Evolutionary conservation across 2,329 filamentous ascomycete genomes (phyloP).

Genomic region (Pleomassaria siparia): DNA sequence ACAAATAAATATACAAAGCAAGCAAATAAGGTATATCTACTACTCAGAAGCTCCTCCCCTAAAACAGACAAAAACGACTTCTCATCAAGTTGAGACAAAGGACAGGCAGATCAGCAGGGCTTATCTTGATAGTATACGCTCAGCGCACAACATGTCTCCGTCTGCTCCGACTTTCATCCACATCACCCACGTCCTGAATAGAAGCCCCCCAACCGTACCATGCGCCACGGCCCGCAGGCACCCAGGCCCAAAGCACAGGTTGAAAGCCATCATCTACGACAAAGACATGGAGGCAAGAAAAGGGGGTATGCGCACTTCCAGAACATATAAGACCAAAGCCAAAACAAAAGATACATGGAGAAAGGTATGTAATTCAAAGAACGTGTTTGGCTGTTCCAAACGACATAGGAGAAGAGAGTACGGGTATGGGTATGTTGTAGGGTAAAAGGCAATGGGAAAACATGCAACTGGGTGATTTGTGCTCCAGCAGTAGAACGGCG

Average conservation of each 20-base stretch:
- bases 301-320: conserved; percentile 20
- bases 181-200: conserved; percentile 1
- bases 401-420: conserved; percentile 17
- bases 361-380: conserved; percentile 1
- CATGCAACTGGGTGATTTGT: conserved; percentile 5
- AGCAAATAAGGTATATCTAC: conserved; percentile 2
- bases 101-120: background rate
- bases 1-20: background rate
- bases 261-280: conserved; percentile 3
- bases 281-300: conserved; percentile 5
- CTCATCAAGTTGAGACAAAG: background rate
- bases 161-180: background rate
- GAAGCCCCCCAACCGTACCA: background rate
- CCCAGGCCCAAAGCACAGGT: background rate
- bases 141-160: conserved; percentile 3
- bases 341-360: conserved; percentile 3
- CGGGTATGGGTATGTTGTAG: background rate
- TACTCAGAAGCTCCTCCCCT: background rate
- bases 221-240: background rate
- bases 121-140: background rate
- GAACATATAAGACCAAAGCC: conserved; percentile 1
- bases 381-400: background rate
- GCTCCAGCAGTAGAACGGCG: conserved; percentile 2
- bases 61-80: background rate
- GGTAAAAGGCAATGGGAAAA: conserved; percentile 8